Base-by-base conservation (phyloP, 257 asterid species). In the Nicotiana benthamiana region DNA sequence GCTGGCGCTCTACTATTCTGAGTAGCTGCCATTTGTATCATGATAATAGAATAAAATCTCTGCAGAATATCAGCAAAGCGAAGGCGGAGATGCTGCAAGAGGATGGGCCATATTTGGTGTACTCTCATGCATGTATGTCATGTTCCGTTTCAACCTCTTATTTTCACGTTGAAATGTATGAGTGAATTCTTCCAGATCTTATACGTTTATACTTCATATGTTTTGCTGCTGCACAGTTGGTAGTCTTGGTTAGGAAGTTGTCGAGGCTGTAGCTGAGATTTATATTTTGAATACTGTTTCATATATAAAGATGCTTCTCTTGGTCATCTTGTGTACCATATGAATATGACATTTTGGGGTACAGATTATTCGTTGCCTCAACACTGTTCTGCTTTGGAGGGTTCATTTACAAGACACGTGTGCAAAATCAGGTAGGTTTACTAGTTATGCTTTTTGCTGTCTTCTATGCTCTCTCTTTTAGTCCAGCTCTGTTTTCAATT, bases 81-180 rank as follows among this genome's bases (percentile, higher is more conserved):
- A 89, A 81, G 86, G 84, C 52, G 93, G 85, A 56, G 88, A 86
- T 85, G 88, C 89, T 75, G 77, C 87, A 65, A 85, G 80, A 88
- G 97, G 98, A 89, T 93, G 99, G 99, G 94, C 96, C 70, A 87
- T 89, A 84, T 93, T 95, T 83, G 99, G 97, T 80, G 90, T 95
- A 81, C 2, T 93, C 62, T 91, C 97, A 60, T 95, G 97, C 94
- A 77, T 91, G 99, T 93, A 95, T 43, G 96, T 80, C 64, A 62
- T 48, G 68, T 36, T 56, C 34, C 74, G 62, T 60, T 75, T 75
- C 65, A 79, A 53, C 26, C 34, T 66, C 57, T 77, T 75, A 9
- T 56, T 10, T 36, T 32, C 72, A 26, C 24, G 80, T 65, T 62
- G 28, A 30, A 52, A 56, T 43, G 53, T 80, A 28, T 27, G 24